phyloP scores from a whole-genome alignment of 1,139 yeast species.

The Taphrina populina region DNA sequence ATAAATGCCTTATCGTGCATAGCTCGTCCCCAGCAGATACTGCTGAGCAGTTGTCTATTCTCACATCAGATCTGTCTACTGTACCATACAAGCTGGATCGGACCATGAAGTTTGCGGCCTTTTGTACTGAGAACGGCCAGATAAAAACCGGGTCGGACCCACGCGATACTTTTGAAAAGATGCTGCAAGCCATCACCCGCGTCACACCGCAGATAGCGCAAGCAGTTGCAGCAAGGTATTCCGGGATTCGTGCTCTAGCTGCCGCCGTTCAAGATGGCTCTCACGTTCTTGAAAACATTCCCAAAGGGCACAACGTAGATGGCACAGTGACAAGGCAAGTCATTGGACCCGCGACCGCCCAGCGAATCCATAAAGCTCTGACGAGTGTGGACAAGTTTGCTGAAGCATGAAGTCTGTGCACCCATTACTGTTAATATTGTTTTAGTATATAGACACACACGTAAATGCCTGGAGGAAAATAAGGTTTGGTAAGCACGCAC shows the following conservation, averaged over 20 bases:
- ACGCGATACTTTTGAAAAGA: slow-evolving; percentile 37
- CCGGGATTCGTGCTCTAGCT: slow-evolving; percentile 14
- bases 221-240: slow-evolving; percentile 34
- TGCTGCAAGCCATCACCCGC: slow-evolving; percentile 36
- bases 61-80: slow-evolving; percentile 39
- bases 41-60: slow-evolving; percentile 38
- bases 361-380: slow-evolving; percentile 7
- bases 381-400: slow-evolving; percentile 3
- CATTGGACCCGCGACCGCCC: slow-evolving; percentile 8
- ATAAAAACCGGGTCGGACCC: slow-evolving; percentile 36
- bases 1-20: slow-evolving; percentile 37
- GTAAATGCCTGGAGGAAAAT: no score
- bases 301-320: slow-evolving; percentile 21
- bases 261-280: slow-evolving; percentile 16
- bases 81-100: slow-evolving; percentile 39
- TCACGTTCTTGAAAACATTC: slow-evolving; percentile 5
- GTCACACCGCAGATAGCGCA: slow-evolving; percentile 38
- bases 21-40: slow-evolving; percentile 37
- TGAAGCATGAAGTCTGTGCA: slow-evolving; percentile 8
- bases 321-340: slow-evolving; percentile 26
- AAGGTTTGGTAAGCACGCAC: no score
- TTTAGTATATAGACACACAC: no score
- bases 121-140: slow-evolving; percentile 40
- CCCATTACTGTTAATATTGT: no score
- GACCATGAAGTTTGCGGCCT: slow-evolving; percentile 26